Evolutionary conservation across 148 eudicot genomes (phyloP).

Genomic region (Rhododendron ferrugineum): DNA sequence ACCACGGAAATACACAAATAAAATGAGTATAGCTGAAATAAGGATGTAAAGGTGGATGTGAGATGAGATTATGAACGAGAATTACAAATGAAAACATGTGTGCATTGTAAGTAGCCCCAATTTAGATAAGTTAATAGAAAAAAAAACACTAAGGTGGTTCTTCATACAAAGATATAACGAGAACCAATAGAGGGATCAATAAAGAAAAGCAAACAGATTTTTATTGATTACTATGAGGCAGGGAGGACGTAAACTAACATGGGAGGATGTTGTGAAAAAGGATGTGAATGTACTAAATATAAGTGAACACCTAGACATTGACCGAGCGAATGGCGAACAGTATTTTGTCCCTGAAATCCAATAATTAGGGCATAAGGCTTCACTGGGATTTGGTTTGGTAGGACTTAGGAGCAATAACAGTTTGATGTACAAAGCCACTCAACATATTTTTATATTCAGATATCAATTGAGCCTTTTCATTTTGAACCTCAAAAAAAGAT

Average conservation of each 20-base stretch:
- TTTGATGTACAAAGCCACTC: not conserved
- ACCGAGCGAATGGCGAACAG: not conserved
- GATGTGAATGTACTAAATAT: not conserved
- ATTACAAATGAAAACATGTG: not conserved
- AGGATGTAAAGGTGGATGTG: not conserved
- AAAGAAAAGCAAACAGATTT: not conserved
- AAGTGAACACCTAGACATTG: not conserved
- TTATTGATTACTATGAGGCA: not conserved
- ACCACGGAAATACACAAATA: not conserved
- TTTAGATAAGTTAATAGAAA: not conserved
- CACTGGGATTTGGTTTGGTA: not conserved
- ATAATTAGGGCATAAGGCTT: not conserved
- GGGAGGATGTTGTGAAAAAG: not conserved
- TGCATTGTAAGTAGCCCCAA: not conserved
- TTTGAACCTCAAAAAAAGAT: not conserved
- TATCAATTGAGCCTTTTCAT: not conserved
- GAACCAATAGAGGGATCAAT: not conserved
- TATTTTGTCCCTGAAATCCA: not conserved
- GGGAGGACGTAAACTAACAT: not conserved
- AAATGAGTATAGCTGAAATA: not conserved
- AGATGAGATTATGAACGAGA: not conserved
- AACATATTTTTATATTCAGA: not conserved
- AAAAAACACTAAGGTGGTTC: not conserved
- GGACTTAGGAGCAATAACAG: not conserved
- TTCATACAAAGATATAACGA: not conserved